Conservation (phyloP, 1,284 basidiomycete species). For the Ceratorhiza oryzae-sativae region DNA sequence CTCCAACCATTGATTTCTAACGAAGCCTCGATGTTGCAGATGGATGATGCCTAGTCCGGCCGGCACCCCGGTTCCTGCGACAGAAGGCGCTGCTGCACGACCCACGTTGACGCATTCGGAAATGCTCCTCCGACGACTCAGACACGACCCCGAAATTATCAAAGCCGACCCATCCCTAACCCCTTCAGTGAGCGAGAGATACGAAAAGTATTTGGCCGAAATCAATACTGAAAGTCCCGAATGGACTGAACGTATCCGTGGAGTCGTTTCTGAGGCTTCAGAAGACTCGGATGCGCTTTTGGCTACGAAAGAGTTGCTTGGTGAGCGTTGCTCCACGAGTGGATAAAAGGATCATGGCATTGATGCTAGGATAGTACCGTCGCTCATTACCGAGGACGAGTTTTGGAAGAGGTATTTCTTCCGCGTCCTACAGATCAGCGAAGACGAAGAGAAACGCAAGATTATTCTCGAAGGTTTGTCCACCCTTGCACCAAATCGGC, state of each 20-base stretch:
- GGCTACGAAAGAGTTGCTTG: slow-evolving; percentile 30
- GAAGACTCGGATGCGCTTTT: slow-evolving; percentile 36
- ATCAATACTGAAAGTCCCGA: slow-evolving; percentile 55
- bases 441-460: slow-evolving; percentile 83
- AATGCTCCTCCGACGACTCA: slow-evolving; percentile 74
- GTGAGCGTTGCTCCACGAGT: slow-evolving; percentile 47
- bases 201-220: slow-evolving; percentile 54
- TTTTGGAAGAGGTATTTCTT: slow-evolving; percentile 96
- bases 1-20: slow-evolving; percentile 53
- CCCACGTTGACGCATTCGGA: slow-evolving; percentile 73
- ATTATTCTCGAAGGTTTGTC: slow-evolving; percentile 75
- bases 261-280: slow-evolving; percentile 41
- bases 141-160: slow-evolving; percentile 77
- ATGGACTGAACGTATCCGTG: slow-evolving; percentile 40
- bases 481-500: background rate
- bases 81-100: slow-evolving; percentile 55
- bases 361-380: slow-evolving; percentile 65
- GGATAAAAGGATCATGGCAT: slow-evolving; percentile 46
- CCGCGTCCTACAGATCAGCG: slow-evolving; percentile 83
- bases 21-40: slow-evolving; percentile 41
- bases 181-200: slow-evolving; percentile 62
- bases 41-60: slow-evolving; percentile 43
- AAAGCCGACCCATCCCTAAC: slow-evolving; percentile 77
- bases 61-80: slow-evolving; percentile 46
- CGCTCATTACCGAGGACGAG: slow-evolving; percentile 66